Conservation (phyloP, 768 basidiomycete genomes). For the Kwoniella shandongensis region DNA sequence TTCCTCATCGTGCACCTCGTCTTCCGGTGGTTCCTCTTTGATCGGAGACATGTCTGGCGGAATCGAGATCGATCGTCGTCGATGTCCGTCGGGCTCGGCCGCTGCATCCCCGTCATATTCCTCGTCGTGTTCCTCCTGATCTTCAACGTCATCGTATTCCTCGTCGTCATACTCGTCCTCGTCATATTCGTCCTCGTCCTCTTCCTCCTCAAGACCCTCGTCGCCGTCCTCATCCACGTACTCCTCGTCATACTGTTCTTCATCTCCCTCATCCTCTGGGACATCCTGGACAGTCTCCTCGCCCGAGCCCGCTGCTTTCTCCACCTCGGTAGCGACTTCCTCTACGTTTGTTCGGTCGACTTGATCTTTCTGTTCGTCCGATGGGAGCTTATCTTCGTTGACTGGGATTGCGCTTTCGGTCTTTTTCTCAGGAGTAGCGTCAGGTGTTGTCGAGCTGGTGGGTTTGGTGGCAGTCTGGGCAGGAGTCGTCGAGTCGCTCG, state of each 20-base stretch:
- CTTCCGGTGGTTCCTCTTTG: slow-evolving; percentile 24
- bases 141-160: slow-evolving; percentile 23
- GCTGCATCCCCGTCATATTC: slow-evolving; percentile 22
- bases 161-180: slow-evolving; percentile 26
- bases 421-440: background rate
- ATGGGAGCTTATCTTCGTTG: background rate
- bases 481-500: background rate
- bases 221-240: slow-evolving; percentile 13
- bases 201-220: slow-evolving; percentile 14
- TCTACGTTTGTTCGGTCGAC: too few species aligned
- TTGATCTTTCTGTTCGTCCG: too few species aligned
- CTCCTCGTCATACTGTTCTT: slow-evolving; percentile 9
- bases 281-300: slow-evolving; percentile 6
- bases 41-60: slow-evolving; percentile 32
- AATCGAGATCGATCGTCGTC: slow-evolving; percentile 14
- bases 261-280: slow-evolving; percentile 19
- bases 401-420: background rate
- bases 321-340: too few species aligned
- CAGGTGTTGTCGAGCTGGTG: background rate
- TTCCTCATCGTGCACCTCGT: slow-evolving; percentile 9
- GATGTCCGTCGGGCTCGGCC: slow-evolving; percentile 6
- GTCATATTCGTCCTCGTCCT: slow-evolving; percentile 13
- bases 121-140: slow-evolving; percentile 17
- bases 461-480: background rate
- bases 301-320: background rate